Base-by-base conservation (phyloP, 768 basidiomycete species). In the Heimioporus sp. region DNA sequence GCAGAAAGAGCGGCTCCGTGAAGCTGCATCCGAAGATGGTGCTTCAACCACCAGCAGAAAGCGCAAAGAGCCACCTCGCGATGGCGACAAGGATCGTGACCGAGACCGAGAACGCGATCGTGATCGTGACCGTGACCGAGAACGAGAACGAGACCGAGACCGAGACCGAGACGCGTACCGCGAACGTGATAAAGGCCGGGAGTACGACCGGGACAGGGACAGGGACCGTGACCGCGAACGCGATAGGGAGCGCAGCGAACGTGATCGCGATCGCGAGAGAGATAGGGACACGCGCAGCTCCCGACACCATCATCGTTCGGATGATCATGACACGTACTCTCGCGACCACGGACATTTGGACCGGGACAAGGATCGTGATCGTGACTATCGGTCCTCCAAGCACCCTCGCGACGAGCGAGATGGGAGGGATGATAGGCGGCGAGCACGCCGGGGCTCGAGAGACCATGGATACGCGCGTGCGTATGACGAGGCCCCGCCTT, bases 1-100 rank as follows among this genome's bases (percentile, higher is more conserved):
- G 52, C 93, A 97, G 65, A 97, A 93, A 86, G 92, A 94, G 68
- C 86, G 90, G 43, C 71, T 92, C 50, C 81, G 88, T 20, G 84
- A 86, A 60, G 75, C 66, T 11, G 88, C 83, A 31, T 92, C 90
- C 3, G 92, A 93, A 55, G 91, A 93, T 57, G 90, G 89, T 3
- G 81, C 72, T 5, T 92, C 90, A 0, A 85, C 86, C 2, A 89
- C 87, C 0, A 89, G 90, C 58, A 78, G 90, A 48, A 86, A 80
- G 57, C 82, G 91, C 53, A 92, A 91, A 66, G 91, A 92, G 54
- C 90, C 87, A 20, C 53, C 52, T 31, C 57, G 66, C 24, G 81
- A 84, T 39, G 69, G 71, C 20, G 82, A 82, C 35, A 70, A 72
- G 35, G 79, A 80, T 15, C 72, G 75, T 15, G 78, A 78, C 1